Base-by-base conservation (phyloP, 2,329 filamentous ascomycete species). In the Trichoderma arundinaceum region DNA sequence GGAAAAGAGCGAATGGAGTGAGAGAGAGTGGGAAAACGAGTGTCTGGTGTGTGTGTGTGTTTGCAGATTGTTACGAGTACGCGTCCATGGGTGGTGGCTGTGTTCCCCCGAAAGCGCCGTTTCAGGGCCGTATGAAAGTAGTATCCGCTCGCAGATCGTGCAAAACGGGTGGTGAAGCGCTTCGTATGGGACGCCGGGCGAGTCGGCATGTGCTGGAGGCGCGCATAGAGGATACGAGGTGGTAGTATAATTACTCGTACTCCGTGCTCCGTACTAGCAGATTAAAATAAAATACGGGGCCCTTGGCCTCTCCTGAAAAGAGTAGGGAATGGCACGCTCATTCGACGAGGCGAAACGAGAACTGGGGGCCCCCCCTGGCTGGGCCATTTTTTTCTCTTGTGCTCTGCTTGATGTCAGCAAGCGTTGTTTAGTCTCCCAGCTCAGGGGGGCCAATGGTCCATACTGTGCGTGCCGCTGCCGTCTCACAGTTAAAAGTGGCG, bases 21-120 rank as follows among this genome's bases (percentile, higher is more conserved):
- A 62, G 39, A 35, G 44, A 49, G 44, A 53, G 39, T 33, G 41
- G 28, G 48, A 35, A 53, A 35, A 53, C 19, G 46, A 43, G 58
- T 10, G 46, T 41, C 15, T 13, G 44, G 39, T 28, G 38, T n/a
- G 46, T n/a, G 44, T 17, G 53, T 57, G 35, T 28, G 46, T 38
- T 49, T 61, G 58, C 58, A 51, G 58, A 51, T 39, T 60, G 44
- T 60, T 49, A 52, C 58, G 44, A 52, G 35, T 41, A 61, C 58
- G 58, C 58, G 58, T 61, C 58, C 58, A 61, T 52, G 58, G 58
- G 58, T 61, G 58, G 58, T 61, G 58, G 58, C 58, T 61, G 58
- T 52, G 58, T 28, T 52, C 35, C 58, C 46, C 58, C 46, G 58
- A 52, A 32, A 49, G 58, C 58, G 58, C 58, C 58, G 58, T 61